Conservation (phyloP, 2,329 filamentous ascomycete species). For the Phialophora verrucosa region DNA sequence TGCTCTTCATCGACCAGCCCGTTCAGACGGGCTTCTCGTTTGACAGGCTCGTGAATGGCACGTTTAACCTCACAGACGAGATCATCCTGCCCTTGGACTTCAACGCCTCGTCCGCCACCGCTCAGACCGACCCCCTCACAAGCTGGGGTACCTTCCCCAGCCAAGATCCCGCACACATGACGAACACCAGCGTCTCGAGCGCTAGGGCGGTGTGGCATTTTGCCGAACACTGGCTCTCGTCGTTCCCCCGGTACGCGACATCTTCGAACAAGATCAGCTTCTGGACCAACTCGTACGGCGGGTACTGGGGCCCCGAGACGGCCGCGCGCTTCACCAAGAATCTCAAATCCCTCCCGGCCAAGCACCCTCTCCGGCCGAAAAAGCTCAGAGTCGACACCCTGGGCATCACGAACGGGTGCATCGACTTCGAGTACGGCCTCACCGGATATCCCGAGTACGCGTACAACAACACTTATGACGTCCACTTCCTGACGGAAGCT, state of each 20-base stretch:
- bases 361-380: slow-evolving; percentile 22
- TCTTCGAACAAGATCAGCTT: slow-evolving; percentile 51
- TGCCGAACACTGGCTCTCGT: slow-evolving; percentile 61
- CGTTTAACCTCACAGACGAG: slow-evolving; percentile 36
- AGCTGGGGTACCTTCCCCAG: slow-evolving; percentile 56
- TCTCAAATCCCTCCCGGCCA: slow-evolving; percentile 20
- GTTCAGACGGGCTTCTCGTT: slow-evolving; percentile 65
- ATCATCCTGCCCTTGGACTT: slow-evolving; percentile 20
- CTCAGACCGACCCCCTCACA: neutral
- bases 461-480: slow-evolving; percentile 65
- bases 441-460: slow-evolving; percentile 58
- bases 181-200: slow-evolving; percentile 49
- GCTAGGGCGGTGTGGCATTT: slow-evolving; percentile 61
- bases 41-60: slow-evolving; percentile 50
- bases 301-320: slow-evolving; percentile 51
- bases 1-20: slow-evolving; percentile 73
- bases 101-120: slow-evolving; percentile 32
- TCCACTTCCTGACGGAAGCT: slow-evolving; percentile 56
- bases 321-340: slow-evolving; percentile 43
- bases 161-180: slow-evolving; percentile 46
- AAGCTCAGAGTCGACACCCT: slow-evolving; percentile 54
- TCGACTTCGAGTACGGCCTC: slow-evolving; percentile 58
- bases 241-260: slow-evolving; percentile 66
- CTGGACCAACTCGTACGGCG: slow-evolving; percentile 49
- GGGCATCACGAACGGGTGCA: slow-evolving; percentile 63